Percentiles rank a stretch among this genome's conserved stretches.
Evolutionary conservation across 148 eudicot species (phyloP).

Genomic region (Rhododendron griersonianum): DNA sequence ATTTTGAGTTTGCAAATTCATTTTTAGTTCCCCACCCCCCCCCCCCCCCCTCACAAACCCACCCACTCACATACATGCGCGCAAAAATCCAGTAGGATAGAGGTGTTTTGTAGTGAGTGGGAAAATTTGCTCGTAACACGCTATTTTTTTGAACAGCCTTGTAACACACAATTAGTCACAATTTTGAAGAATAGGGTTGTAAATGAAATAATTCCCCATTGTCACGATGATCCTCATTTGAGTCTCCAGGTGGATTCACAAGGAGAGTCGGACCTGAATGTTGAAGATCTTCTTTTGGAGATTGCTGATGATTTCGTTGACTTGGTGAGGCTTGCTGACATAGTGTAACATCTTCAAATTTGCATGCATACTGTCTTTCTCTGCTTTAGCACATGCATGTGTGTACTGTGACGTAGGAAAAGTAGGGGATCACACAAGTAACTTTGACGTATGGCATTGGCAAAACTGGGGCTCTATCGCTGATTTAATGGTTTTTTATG

Average conservation of each 20-base stretch:
- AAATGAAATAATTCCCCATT: not conserved
- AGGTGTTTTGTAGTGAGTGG: not conserved
- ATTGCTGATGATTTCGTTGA: constrained; percentile 88
- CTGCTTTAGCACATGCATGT: not conserved
- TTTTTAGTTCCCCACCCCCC: no score
- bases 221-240: constrained; percentile 1
- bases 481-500: not conserved
- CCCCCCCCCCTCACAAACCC: no score
- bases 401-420: not conserved
- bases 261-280: constrained; percentile 71
- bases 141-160: not conserved
- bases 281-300: constrained; percentile 76
- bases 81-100: not conserved
- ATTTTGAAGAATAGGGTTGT: not conserved
- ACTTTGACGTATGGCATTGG: not conserved
- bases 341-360: not conserved
- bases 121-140: not conserved
- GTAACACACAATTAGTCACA: not conserved
- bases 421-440: not conserved
- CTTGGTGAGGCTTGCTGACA: constrained; percentile 49
- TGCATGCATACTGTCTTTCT: not conserved
- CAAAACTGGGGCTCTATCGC: not conserved
- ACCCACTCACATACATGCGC: not conserved
- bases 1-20: not conserved
- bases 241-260: constrained; percentile 59